Base-by-base conservation (phyloP, 2,329 filamentous ascomycete species). In the Escovopsis sp. region DNA sequence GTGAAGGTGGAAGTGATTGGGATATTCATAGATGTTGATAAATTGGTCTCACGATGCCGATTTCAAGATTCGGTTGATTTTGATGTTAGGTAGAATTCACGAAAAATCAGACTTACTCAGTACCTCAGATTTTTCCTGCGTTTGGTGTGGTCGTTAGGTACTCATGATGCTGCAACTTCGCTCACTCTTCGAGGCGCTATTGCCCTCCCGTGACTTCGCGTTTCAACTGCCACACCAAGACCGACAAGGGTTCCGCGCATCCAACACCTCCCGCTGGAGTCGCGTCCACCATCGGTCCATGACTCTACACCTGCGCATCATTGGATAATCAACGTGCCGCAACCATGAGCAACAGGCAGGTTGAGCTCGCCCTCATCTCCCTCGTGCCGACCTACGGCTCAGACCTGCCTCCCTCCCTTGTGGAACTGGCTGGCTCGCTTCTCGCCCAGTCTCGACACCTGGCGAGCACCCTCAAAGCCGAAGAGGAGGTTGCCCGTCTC, bases 401-500 rank as follows among this genome's bases (percentile, higher is more conserved):
- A 28, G 67, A 75, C 38, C 65, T 89, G 0, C 84, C 85, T 0
- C 66, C 70, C 10, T 69, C 77, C n/a, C 75, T 94, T 5, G 61
- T 85, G 44, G 75, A 83, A 44, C 70, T 88, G 9, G 78, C 85
- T 1, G 68, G 72, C 41, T 85, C 81, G 8, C 67, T 94, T 6
- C 73, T 93, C 37, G 80, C 84, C 2, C 86, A 91, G 60, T 93
- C 86, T 11, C 77, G 85, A 32, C 77, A 79, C 55, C 80, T 78
- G 53, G 85, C 85, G 40, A 80, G 77, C 54, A 82, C 75, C 12
- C 68, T 95, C 42, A 93, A 87, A 57, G 72, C 79, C 3, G 85
- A 93, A 43, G 87, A 94, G 59, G 88, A 95, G 59, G 78, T 91
- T 49, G 85, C 82, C n/a, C 74, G 88, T 18, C 72, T 75, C 4